Evolutionary conservation across 1,139 yeast species (phyloP), one percentile per base, ranked within the genome.

Genomic region (Blastobotrys buckinghamii): DNA sequence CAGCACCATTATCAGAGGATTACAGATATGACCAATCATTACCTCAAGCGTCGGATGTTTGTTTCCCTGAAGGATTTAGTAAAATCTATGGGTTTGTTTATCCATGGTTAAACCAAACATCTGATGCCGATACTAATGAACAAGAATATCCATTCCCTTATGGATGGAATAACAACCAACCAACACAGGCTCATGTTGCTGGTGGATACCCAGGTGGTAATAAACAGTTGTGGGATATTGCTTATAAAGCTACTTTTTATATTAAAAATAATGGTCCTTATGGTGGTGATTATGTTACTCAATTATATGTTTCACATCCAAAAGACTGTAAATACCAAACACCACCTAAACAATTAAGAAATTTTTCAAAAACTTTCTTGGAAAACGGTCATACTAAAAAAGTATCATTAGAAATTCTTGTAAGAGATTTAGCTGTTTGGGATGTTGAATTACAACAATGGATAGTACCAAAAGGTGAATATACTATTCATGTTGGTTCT

Each of bases 161-260:
- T 16, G 80, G 80, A 0, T 79, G 77, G 58, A 62, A 70, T 5
- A 75, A 75, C 10, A 71, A 70, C 27, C 58, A 58, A 57, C 27
- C 60, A 55, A 42, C 59, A 50, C 38, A 59, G 50, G 77, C 79
- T 0, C 72, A 76, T 4, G 59, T 73, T 8, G 69, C 80, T 13
- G 84, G 84, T 2, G 84, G 84, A 24, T 82, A 79, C 0, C 63
- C 77, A 32, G 85, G 84, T 1, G 78, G 77, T 1, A 68, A 71
- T 55, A 73, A 71, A n/a, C 72, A 71, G 2, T 62, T 73, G 38
- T 74, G 74, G 73, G 70, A 70, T 33, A 59, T 57, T 12, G 66
- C 77, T 44, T 79, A 78, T 61, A 65, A 71, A 43, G 81, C 78
- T 8, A 64, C 68, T 42, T 82, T 75, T 2, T 66, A 64, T 35